Base-by-base conservation (phyloP, 164 flowering plant species). In the Nelumbo lutea region DNA sequence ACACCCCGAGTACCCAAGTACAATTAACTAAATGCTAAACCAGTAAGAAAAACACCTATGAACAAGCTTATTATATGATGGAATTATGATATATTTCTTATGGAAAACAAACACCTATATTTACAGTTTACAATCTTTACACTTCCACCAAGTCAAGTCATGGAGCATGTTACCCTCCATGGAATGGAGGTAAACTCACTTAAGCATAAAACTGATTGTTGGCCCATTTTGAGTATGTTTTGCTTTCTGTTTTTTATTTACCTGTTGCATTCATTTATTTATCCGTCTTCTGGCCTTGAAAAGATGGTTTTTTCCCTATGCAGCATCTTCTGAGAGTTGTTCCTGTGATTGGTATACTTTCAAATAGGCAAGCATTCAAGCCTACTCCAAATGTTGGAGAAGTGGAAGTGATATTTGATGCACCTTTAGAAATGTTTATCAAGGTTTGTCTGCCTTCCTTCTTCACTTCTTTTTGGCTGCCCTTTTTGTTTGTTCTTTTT, bases 341-440 rank as follows among this genome's bases (percentile, higher is more conserved):
- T 1, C 84, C 82, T 0, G 84, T 83, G 56, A 47, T 83, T 5
- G 83, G 83, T 14, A 62, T 76, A 42, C 67, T 83, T 40, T 61
- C 75, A 4, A 63, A 53, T 27, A 64, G 42, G 46, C 73, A 59
- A 63, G 78, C 67, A 27, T 83, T 83, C 80, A 79, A 72, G 56
- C 81, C 81, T 45, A 40, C 59, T 9, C 79, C 74, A 11, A 83
- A 83, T 61, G 2, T 69, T 45, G 80, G 69, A 64, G 84, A 83
- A 77, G 86, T 83, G 5, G 80, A 79, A 45, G 74, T 78, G 8
- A 51, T 83, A 38, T 83, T 83, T 48, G 78, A 79, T 43, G 83
- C 65, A 1, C 86, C 82, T 1, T 47, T 83, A 64, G 81, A 77
- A 27, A 83, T 79, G 82, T 83, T 83, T 62, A 76, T 83, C 67